phyloP scores from a whole-genome alignment of 257 asterid genomes.

The Solanum sparsipilum region DNA sequence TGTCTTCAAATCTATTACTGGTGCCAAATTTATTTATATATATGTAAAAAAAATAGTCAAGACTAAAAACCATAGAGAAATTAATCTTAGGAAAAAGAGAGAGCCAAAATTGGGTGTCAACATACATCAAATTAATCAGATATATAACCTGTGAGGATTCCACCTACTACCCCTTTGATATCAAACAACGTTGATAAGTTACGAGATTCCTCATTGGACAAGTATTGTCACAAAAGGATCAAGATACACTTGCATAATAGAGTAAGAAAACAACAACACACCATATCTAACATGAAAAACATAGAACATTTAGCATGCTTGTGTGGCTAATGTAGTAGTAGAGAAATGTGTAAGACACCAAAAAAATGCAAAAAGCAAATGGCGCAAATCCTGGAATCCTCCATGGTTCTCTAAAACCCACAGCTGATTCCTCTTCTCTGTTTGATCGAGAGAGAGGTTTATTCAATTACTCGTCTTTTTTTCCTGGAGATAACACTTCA shows the following conservation, averaged over 20 bases:
- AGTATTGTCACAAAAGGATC: conserved; percentile 14
- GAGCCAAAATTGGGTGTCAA: too few relatives aligned
- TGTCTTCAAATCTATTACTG: too few relatives aligned
- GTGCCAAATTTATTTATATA: too few relatives aligned
- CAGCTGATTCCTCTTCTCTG: conserved; percentile 28
- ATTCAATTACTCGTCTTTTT: conserved; percentile 35
- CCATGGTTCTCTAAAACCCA: conserved; percentile 80
- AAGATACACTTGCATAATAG: not conserved
- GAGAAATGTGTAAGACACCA: conserved; percentile 84
- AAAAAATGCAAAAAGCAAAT: conserved; percentile 76
- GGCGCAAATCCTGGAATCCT: conserved; percentile 84
- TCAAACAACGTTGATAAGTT: conserved; percentile 77
- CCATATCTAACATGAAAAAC: not conserved
- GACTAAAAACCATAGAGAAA: too few relatives aligned
- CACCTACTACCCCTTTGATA: conserved; percentile 88
- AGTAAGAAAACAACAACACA: not conserved
- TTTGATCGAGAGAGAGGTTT: conserved; percentile 21
- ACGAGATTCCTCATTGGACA: conserved; percentile 65
- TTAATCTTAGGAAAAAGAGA: too few relatives aligned
- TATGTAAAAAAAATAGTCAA: too few relatives aligned
- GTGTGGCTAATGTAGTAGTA: conserved; percentile 92
- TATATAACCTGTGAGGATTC: conserved; percentile 72
- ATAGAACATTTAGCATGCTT: conserved; percentile 24
- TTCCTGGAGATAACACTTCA: conserved; percentile 22
- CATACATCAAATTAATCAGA: conserved; percentile 52